Conservation (phyloP, 2,329 filamentous ascomycete genomes). For the Fusarium bactridioides region DNA sequence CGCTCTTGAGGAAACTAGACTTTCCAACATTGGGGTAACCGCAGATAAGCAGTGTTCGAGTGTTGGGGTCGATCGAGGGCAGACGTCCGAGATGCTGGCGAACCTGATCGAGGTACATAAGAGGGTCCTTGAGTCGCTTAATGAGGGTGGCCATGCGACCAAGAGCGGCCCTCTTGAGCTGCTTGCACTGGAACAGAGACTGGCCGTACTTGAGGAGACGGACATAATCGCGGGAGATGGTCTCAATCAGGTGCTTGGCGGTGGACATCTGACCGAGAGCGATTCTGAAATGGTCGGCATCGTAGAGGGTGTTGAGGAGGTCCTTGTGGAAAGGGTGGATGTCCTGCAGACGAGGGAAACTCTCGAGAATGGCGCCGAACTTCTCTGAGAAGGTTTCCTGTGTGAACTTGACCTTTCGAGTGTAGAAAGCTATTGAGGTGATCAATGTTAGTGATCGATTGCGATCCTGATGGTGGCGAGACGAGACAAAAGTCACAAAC, state of each 20-base stretch:
- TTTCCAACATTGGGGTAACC: conserved; percentile 99
- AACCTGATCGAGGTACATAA: conserved; percentile 90
- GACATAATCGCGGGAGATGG: conserved; percentile 94
- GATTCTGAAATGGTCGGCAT: conserved; percentile 97
- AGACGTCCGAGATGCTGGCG: conserved; percentile 97
- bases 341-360: conserved; percentile 90
- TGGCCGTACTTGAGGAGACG: conserved; percentile 92
- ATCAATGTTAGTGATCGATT: conserved; percentile 15
- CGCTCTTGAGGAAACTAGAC: conserved; percentile 90
- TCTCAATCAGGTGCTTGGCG: conserved; percentile 95
- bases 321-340: conserved; percentile 91
- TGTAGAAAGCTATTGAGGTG: conserved; percentile 77
- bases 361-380: conserved; percentile 87
- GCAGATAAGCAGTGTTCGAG: conserved; percentile 92
- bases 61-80: conserved; percentile 98
- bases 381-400: conserved; percentile 97
- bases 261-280: conserved; percentile 95
- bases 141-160: conserved; percentile 98
- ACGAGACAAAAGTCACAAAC: conserved; percentile 43
- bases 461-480: neutral
- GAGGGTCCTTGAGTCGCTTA: conserved; percentile 91
- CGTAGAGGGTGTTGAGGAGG: conserved; percentile 94
- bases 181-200: conserved; percentile 98
- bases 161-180: conserved; percentile 93
- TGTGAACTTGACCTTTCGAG: conserved; percentile 97